Conservation (phyloP, 2,329 filamentous ascomycete genomes). For the Thelonectria olida region DNA sequence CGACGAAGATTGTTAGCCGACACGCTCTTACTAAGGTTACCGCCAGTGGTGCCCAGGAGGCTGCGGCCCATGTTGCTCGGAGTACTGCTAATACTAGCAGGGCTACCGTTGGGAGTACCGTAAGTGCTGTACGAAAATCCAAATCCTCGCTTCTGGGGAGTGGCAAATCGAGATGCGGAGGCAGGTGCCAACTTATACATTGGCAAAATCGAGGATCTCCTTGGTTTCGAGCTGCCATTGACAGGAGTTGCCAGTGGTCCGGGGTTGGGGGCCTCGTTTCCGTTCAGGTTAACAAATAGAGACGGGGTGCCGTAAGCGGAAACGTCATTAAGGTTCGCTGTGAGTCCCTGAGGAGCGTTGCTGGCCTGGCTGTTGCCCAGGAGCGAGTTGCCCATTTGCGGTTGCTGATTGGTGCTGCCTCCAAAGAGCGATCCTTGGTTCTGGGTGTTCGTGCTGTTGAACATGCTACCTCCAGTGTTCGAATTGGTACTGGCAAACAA, state of each 20-base stretch:
- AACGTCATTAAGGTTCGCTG: constrained; percentile 82
- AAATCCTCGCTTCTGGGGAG: constrained; percentile 86
- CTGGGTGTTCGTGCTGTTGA: constrained; percentile 60
- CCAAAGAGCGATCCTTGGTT: constrained; percentile 58
- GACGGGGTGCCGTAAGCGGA: constrained; percentile 91
- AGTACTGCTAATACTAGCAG: constrained; percentile 71
- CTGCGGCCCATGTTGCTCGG: constrained; percentile 74
- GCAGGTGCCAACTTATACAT: constrained; percentile 88
- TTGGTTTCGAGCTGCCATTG: constrained; percentile 76
- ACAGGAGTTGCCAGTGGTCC: constrained; percentile 93
- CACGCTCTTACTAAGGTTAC: constrained; percentile 84
- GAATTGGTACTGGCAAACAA: constrained; percentile 63
- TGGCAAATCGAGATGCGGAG: constrained; percentile 81
- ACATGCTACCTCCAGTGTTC: constrained; percentile 59
- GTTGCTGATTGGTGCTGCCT: constrained; percentile 57
- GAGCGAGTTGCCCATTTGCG: constrained; percentile 63
- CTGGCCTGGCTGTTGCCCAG: constrained; percentile 63
- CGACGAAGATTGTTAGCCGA: constrained; percentile 88
- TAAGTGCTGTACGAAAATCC: constrained; percentile 95
- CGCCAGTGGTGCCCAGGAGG: constrained; percentile 69
- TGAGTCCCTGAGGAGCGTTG: constrained; percentile 71
- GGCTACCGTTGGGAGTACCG: constrained; percentile 78
- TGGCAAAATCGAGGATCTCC: constrained; percentile 82
- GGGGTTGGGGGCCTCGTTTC: constrained; percentile 72
- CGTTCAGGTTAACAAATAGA: constrained; percentile 79